These are phyloP conservation scores for Bipolaris gigantea DNA, from an alignment of 2,329 filamentous ascomycete species.

Conservation along the genomic window DNA sequence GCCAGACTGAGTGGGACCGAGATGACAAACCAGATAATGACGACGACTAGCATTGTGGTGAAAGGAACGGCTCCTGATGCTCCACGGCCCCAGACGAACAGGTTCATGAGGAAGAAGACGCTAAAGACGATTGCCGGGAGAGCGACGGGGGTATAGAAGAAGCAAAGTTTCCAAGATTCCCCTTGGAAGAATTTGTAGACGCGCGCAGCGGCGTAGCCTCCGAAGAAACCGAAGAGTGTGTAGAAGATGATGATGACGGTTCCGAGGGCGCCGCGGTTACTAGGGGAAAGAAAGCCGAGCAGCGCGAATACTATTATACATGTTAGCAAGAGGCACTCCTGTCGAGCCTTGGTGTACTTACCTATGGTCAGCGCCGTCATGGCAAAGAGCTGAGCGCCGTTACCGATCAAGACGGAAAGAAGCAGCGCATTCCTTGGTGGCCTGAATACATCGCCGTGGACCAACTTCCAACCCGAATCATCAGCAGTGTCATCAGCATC, in stretches of 20 bases:
- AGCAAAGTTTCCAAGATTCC: constrained; percentile 93
- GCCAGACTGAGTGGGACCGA: constrained; percentile 87
- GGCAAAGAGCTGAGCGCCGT: constrained; percentile 93
- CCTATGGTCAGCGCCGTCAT: constrained; percentile 93
- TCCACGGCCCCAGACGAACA: constrained; percentile 92
- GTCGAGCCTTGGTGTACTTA: constrained; percentile 33
- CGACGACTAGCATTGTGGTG: constrained; percentile 91
- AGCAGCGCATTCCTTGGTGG: constrained; percentile 80
- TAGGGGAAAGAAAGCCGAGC: constrained; percentile 91
- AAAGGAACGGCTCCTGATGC: constrained; percentile 95
- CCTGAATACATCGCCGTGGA: constrained; percentile 96
- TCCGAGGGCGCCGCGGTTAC: constrained; percentile 89
- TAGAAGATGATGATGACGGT: constrained; percentile 94
- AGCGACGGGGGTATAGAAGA: constrained; percentile 80
- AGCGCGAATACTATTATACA: constrained; percentile 69
- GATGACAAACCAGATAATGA: constrained; percentile 96
- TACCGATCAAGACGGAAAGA: constrained; percentile 85
- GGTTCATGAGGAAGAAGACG: constrained; percentile 89
- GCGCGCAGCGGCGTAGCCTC: constrained; percentile 84
- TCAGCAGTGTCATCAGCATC: constrained; percentile 88
- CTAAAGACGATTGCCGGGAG: constrained; percentile 85
- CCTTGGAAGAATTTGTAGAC: constrained; percentile 95
- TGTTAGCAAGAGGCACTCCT: constrained; percentile 10
- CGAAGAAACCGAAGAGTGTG: constrained; percentile 87
- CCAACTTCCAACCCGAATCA: constrained; percentile 97